Conservation (phyloP, 2,329 filamentous ascomycete species). For the Alternaria longipes region DNA sequence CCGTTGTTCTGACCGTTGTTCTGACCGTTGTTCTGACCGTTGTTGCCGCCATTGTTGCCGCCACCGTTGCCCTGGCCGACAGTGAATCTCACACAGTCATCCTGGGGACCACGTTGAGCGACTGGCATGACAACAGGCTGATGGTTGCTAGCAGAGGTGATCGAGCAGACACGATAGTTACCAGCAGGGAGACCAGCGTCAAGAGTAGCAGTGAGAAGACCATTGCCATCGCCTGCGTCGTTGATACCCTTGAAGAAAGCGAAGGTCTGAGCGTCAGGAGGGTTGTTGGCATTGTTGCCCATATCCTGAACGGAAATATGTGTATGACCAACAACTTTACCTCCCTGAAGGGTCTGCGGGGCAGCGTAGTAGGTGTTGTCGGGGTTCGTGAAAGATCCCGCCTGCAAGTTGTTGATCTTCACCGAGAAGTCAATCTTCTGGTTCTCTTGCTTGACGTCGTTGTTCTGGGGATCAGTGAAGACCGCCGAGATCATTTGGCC, state of each 20-base stretch:
- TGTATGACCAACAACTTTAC: constrained; percentile 58
- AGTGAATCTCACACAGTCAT: constrained; percentile 63
- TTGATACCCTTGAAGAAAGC: constrained; percentile 69
- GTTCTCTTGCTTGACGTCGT: constrained; percentile 50
- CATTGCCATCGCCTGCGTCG: constrained; percentile 59
- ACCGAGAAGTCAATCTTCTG: constrained; percentile 59
- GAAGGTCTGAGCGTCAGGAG: constrained; percentile 57
- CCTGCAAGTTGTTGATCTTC: constrained; percentile 60
- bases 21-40: constrained; percentile 6
- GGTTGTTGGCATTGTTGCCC: constrained; percentile 47
- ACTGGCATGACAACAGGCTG: constrained; percentile 68
- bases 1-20: constrained; percentile 1
- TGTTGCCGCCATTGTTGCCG: constrained; percentile 15
- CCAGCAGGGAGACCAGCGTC: constrained; percentile 59
- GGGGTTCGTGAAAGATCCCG: constrained; percentile 65
- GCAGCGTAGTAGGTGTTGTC: constrained; percentile 64
- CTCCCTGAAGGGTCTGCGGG: constrained; percentile 60
- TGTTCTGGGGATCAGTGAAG: constrained; percentile 58
- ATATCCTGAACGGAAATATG: constrained; percentile 64
- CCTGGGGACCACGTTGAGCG: constrained; percentile 63
- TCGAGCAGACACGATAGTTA: constrained; percentile 62
- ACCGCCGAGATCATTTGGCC: constrained; percentile 65
- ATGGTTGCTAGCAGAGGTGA: constrained; percentile 62
- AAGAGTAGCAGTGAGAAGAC: constrained; percentile 57
- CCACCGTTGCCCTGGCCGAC: constrained; percentile 41